Evolutionary conservation across 1,284 basidiomycete species (phyloP).

Genomic region (Ustilago sp.): DNA sequence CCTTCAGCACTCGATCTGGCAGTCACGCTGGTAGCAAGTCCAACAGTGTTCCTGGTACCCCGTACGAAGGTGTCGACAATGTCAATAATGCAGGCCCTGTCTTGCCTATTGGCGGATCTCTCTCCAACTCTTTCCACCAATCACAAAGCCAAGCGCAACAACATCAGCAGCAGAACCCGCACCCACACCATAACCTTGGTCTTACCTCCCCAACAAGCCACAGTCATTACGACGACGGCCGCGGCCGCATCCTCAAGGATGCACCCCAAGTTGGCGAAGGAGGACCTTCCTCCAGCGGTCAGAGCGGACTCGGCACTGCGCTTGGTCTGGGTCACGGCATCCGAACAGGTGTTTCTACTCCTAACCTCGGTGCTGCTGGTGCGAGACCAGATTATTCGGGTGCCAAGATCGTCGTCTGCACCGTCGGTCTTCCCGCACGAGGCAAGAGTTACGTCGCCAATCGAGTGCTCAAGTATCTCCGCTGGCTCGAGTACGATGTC

Average conservation of each 20-base stretch:
- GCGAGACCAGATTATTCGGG: constrained; percentile 98
- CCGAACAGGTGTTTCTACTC: constrained; percentile 42
- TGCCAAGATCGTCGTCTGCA: constrained; percentile 97
- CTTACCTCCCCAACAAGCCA: constrained; percentile 17
- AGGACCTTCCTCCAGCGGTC: constrained; percentile 33
- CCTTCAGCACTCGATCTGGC: constrained; percentile 40
- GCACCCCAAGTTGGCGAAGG: constrained; percentile 52
- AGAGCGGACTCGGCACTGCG: constrained; percentile 46
- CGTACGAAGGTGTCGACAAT: constrained; percentile 27
- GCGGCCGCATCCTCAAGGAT: constrained; percentile 44
- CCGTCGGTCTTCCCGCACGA: constrained; percentile 75
- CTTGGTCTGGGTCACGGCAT: constrained; percentile 47
- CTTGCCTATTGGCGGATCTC: constrained; percentile 39
- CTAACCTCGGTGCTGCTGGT: constrained; percentile 73
- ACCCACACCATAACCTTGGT: constrained; percentile 13
- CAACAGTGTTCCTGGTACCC: constrained; percentile 46
- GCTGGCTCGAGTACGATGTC: constrained; percentile 97
- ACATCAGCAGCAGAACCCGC: constrained; percentile 14
- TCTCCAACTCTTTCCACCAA: constrained; percentile 48
- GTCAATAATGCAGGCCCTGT: constrained; percentile 14
- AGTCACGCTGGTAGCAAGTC: constrained; percentile 45
- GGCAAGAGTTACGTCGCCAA: constrained; percentile 69
- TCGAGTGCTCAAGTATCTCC: constrained; percentile 68
- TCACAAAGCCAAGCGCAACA: constrained; percentile 31
- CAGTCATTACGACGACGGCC: constrained; percentile 24